phyloP scores from a whole-genome alignment of 257 asterid genomes.

The Petrea volubilis region DNA sequence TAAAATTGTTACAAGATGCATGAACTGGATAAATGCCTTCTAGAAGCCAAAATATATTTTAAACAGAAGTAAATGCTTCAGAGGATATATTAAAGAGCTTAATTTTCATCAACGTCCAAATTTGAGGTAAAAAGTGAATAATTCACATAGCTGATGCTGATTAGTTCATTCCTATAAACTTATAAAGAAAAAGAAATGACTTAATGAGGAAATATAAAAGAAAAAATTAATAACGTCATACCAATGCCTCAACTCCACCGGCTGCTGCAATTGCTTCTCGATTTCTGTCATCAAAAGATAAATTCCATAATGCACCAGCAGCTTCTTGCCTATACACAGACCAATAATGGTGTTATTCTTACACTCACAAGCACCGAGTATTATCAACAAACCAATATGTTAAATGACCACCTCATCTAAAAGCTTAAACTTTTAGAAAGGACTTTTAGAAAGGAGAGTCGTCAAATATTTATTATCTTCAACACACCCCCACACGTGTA shows the following conservation, averaged over 20 bases:
- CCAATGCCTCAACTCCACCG: slow-evolving; percentile 96
- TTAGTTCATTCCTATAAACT: background rate
- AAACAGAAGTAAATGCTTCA: background rate
- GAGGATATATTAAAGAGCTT: background rate
- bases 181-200: no score
- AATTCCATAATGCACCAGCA: slow-evolving; percentile 91
- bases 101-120: background rate
- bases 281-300: slow-evolving; percentile 82
- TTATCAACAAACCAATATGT: background rate
- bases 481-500: no score
- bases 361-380: slow-evolving; percentile 8
- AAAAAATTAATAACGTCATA: slow-evolving; percentile 27
- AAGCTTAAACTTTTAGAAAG: no score
- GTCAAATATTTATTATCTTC: no score
- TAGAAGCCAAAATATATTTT: background rate
- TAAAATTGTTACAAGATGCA: no score
- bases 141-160: background rate
- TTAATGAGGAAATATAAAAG: background rate
- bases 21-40: background rate
- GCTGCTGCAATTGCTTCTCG: slow-evolving; percentile 89
- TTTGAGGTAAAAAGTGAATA: background rate
- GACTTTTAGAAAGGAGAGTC: no score
- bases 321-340: slow-evolving; percentile 84
- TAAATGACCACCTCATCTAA: no score
- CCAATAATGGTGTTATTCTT: slow-evolving; percentile 1